These are phyloP conservation scores for Drosera capensis DNA, from an alignment of 148 eudicot species.

Conservation along the genomic window DNA sequence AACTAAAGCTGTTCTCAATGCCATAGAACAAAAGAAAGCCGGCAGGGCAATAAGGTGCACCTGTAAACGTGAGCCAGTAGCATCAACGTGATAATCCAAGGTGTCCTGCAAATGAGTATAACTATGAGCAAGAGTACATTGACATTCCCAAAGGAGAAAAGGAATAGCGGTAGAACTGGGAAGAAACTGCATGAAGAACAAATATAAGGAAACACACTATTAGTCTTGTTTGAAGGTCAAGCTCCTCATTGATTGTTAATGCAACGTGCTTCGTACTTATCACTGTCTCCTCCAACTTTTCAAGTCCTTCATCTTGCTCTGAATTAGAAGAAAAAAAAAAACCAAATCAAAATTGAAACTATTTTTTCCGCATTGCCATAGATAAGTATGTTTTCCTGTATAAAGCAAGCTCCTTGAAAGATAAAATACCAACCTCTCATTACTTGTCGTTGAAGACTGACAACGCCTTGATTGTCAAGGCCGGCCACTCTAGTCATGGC, in stretches of 20 bases:
- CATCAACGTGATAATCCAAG: slow-evolving; percentile 77
- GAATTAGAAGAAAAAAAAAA: slow-evolving; percentile 15
- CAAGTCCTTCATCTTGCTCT: slow-evolving; percentile 98
- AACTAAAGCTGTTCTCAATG: too few species aligned
- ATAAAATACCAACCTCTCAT: slow-evolving; percentile 44
- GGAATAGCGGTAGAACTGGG: background rate
- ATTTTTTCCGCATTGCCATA: background rate
- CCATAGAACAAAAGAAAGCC: too few species aligned
- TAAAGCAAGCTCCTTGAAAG: background rate
- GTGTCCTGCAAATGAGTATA: slow-evolving; percentile 29
- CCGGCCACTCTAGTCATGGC: slow-evolving; percentile 56
- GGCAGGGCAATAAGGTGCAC: slow-evolving; percentile 31
- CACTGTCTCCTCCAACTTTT: slow-evolving; percentile 74
- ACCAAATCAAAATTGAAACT: slow-evolving; percentile 2
- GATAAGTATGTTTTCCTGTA: background rate
- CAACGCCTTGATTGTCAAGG: slow-evolving; percentile 67
- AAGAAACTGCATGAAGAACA: background rate
- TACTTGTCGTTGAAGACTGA: slow-evolving; percentile 74
- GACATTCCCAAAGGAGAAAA: background rate
- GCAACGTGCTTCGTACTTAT: slow-evolving; percentile 89
- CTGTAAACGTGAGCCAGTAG: slow-evolving; percentile 62
- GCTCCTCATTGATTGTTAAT: slow-evolving; percentile 88
- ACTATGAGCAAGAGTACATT: background rate
- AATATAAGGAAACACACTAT: slow-evolving; percentile 27
- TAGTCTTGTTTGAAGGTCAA: slow-evolving; percentile 67